Percentiles rank a stretch among this genome's conserved stretches.
phyloP scores from a whole-genome alignment of 1,284 basidiomycete species.

The Coriolopsis trogii region DNA sequence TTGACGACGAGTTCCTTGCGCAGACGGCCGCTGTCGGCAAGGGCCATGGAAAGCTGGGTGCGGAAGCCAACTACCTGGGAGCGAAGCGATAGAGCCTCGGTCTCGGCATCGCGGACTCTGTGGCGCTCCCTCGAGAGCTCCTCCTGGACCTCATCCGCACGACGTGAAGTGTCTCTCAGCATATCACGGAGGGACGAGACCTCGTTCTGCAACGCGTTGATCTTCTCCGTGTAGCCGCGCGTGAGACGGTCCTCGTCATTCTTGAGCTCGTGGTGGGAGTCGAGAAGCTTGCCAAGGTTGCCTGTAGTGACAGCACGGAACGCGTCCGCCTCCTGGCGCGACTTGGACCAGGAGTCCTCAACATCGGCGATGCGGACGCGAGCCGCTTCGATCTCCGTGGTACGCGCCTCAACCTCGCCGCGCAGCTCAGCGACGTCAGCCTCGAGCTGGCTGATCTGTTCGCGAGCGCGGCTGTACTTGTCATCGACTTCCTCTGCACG shows the following conservation, averaged over 20 bases:
- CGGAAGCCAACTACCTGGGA: slow-evolving; percentile 82
- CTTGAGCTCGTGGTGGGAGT: slow-evolving; percentile 79
- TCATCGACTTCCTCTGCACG: slow-evolving; percentile 85
- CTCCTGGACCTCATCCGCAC: slow-evolving; percentile 68
- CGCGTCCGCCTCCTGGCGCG: slow-evolving; percentile 88
- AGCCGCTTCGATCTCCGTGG: slow-evolving; percentile 73
- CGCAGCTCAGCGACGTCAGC: slow-evolving; percentile 76
- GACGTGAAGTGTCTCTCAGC: slow-evolving; percentile 76
- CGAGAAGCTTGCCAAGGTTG: slow-evolving; percentile 82
- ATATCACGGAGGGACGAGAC: slow-evolving; percentile 72
- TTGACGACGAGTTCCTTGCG: slow-evolving; percentile 71
- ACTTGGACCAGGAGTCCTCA: slow-evolving; percentile 86
- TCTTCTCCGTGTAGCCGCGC: slow-evolving; percentile 79
- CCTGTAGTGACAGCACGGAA: slow-evolving; percentile 84
- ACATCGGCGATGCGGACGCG: slow-evolving; percentile 69
- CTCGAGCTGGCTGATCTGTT: slow-evolving; percentile 72
- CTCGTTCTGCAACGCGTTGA: slow-evolving; percentile 82
- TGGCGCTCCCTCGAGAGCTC: slow-evolving; percentile 75
- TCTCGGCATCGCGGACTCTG: slow-evolving; percentile 68
- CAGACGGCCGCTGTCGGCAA: slow-evolving; percentile 74
- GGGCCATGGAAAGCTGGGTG: slow-evolving; percentile 72
- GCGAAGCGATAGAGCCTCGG: slow-evolving; percentile 70
- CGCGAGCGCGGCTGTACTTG: slow-evolving; percentile 70
- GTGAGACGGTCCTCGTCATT: slow-evolving; percentile 77
- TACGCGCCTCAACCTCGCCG: slow-evolving; percentile 76